Base-by-base conservation (phyloP, 148 eudicot genomes). In the Talinum fruticosum region DNA sequence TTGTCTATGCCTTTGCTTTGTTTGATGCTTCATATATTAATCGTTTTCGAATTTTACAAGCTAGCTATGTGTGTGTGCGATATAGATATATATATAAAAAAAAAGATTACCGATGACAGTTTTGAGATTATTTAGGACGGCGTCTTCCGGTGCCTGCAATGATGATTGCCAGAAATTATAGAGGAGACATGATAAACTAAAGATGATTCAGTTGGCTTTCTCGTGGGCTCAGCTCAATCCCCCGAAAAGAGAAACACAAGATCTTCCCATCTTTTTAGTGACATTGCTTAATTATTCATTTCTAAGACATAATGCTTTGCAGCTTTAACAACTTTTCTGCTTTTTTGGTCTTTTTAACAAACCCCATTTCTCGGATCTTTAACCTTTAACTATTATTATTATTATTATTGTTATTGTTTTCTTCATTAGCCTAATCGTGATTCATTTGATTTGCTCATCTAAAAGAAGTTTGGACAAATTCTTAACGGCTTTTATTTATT, bases 231-330 rank as follows among this genome's bases (percentile, higher is more conserved):
- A 71, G n/a, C n/a, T n/a, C n/a, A n/a, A n/a, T 71, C 75, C 71
- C 76, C 69, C 35, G 64, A 78, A 78, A 78, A 49, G 67, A 62
- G 80, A 41, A 77, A 71, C 80, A 78, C 69, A 78, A 78, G 53
- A 78, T 78, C 69, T 78, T n/a, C 28, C 57, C 24, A 70, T 71
- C 80, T 78, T 70, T 78, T 78, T 61, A 64, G 21, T 35, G 19
- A 5, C 51, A 38, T 54, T 78, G 57, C 3, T 18, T 23, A 1
- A n/a, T n/a, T n/a, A n/a, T n/a, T n/a, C n/a, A n/a, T n/a, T n/a
- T n/a, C n/a, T n/a, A n/a, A n/a, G n/a, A n/a, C n/a, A n/a, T n/a
- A n/a, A n/a, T n/a, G n/a, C n/a, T n/a, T n/a, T n/a, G n/a, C n/a
- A n/a, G 45, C 68, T 78, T 78, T 71, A 24, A 62, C 75, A 59